Conservation (phyloP, 2,329 filamentous ascomycete genomes). For the Drechslerella coelobrocha region DNA sequence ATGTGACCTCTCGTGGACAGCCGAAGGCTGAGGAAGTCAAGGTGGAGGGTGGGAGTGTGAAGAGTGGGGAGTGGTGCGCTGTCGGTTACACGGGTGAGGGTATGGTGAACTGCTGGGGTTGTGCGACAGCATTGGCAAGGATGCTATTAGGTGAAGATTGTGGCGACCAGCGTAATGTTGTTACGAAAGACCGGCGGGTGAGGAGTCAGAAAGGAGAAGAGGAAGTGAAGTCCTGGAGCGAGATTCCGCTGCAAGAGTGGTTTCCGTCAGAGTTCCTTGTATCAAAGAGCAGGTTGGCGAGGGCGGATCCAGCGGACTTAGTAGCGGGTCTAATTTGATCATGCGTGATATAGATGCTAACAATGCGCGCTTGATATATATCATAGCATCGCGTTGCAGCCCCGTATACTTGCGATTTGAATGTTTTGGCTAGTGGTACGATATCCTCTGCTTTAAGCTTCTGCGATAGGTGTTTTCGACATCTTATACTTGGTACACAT, state of each 20-base stretch:
- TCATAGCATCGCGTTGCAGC: not conserved
- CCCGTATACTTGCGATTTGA: not conserved
- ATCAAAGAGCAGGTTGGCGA: constrained; percentile 49
- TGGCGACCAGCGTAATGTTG: constrained; percentile 20
- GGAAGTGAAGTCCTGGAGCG: constrained; percentile 41
- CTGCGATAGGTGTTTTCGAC: too few species aligned
- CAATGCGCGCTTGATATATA: not conserved
- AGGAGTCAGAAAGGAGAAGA: constrained; percentile 32
- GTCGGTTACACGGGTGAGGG: constrained; percentile 65
- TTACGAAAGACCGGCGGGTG: constrained; percentile 19
- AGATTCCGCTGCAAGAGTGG: constrained; percentile 33
- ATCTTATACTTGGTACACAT: too few species aligned
- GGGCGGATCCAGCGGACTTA: constrained; percentile 23
- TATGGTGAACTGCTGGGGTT: constrained; percentile 65
- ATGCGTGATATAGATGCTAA: not conserved
- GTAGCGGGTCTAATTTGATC: constrained; percentile 9
- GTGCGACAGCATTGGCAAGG: constrained; percentile 61
- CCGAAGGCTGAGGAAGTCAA: constrained; percentile 45
- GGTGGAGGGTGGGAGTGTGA: constrained; percentile 1
- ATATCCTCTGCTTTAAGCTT: too few species aligned
- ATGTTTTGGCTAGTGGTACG: too few species aligned
- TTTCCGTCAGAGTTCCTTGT: constrained; percentile 52
- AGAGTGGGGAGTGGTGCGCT: constrained; percentile 62
- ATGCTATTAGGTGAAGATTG: constrained; percentile 58
- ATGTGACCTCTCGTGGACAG: constrained; percentile 50